Evolutionary conservation across 2,329 filamentous ascomycete species (phyloP).

Genomic region (Penicillium glabrum): DNA sequence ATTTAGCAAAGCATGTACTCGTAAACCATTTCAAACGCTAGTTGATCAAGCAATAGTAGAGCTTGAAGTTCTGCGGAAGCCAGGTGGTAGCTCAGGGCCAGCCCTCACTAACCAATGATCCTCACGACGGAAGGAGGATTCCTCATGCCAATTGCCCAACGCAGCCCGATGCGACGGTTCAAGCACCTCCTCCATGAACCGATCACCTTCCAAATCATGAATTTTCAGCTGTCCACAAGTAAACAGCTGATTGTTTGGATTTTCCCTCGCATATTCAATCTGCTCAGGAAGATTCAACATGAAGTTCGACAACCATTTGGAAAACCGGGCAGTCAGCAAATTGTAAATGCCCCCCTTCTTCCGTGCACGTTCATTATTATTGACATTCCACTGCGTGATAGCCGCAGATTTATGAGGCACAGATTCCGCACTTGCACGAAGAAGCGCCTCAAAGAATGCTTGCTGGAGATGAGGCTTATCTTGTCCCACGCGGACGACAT

Average conservation of each 20-base stretch:
- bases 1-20: no score
- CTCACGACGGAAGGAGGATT: conserved; percentile 16
- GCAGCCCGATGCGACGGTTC: conserved; percentile 10
- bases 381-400: conserved; percentile 39
- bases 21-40: no score
- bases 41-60: no score
- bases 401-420: conserved; percentile 35
- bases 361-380: conserved; percentile 12
- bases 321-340: conserved; percentile 24
- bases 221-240: conserved; percentile 23
- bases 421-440: conserved; percentile 41
- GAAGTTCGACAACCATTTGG: conserved; percentile 37
- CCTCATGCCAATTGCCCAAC: conserved; percentile 25
- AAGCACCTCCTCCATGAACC: conserved; percentile 29
- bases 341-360: background rate
- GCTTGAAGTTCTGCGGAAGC: background rate
- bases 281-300: conserved; percentile 32
- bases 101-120: conserved; percentile 14
- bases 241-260: conserved; percentile 26
- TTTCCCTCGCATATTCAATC: conserved; percentile 13
- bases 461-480: conserved; percentile 20
- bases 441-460: conserved; percentile 31
- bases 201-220: conserved; percentile 15
- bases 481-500: conserved; percentile 26
- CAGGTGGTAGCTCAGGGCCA: background rate